Conservation (phyloP, 352 stramenopile genomes). For the Pythium periplocum region DNA sequence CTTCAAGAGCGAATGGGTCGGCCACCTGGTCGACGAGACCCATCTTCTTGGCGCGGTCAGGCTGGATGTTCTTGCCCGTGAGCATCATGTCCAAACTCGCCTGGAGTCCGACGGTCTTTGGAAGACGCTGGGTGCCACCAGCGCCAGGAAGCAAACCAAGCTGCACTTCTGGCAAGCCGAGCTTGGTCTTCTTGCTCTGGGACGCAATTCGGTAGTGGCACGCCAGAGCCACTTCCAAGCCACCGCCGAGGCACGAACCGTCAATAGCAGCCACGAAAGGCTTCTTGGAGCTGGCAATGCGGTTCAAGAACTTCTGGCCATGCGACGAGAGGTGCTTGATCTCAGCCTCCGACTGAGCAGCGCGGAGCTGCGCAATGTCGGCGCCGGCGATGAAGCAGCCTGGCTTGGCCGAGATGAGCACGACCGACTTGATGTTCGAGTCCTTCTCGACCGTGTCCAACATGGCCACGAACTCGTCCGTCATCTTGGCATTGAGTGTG, state of each 20-base stretch:
- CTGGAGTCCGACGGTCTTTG: constrained; percentile 90
- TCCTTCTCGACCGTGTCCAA: constrained; percentile 89
- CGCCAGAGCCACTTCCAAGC: constrained; percentile 95
- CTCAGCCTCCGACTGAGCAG: constrained; percentile 85
- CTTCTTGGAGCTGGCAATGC: constrained; percentile 89
- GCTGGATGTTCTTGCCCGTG: constrained; percentile 94
- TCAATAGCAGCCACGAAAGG: constrained; percentile 97
- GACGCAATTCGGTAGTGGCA: constrained; percentile 97
- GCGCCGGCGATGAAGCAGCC: constrained; percentile 98
- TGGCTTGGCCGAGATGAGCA: constrained; percentile 96
- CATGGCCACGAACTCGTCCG: constrained; percentile 81
- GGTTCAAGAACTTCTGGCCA: constrained; percentile 91
- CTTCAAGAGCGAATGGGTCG: constrained; percentile 87
- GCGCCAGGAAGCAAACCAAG: constrained; percentile 96
- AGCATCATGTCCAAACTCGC: constrained; percentile 97
- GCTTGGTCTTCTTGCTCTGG: constrained; percentile 93
- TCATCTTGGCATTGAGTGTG: constrained; percentile 90
- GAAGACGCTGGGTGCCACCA: constrained; percentile 96
- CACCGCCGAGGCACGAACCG: constrained; percentile 94
- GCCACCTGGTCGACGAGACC: constrained; percentile 96
- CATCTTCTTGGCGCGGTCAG: constrained; percentile 96
- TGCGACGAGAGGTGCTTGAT: constrained; percentile 89
- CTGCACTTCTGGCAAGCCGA: constrained; percentile 97
- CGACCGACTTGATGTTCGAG: constrained; percentile 92
- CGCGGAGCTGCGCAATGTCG: constrained; percentile 95